Evolutionary conservation across 2,329 filamentous ascomycete genomes (phyloP), one percentile per base, ranked within the genome.

Genomic region (Lachnum nothofagi): DNA sequence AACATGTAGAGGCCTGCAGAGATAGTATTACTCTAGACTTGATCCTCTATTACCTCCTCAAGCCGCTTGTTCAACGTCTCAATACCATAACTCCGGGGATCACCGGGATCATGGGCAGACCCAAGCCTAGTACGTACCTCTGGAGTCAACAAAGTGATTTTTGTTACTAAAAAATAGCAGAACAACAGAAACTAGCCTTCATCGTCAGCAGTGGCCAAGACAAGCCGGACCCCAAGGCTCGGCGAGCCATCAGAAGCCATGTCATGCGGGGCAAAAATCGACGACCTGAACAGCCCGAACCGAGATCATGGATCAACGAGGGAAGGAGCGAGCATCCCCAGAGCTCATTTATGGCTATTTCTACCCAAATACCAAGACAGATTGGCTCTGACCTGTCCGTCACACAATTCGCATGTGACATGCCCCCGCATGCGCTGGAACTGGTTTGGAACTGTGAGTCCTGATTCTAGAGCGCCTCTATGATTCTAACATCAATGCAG

Each of bases 261-360:
- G 45, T 47, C 20, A 42, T 47, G 45, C 45, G 37, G 3, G 33
- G 38, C 9, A 47, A 47, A 16, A 47, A 47, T 24, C 24, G 17
- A 34, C 44, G 37, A 9, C 40, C 37, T 25, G 17, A n/a, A 25
- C 10, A 4, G n/a, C 19, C 38, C n/a, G 19, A 24, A 40, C 1
- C 24, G 8, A 35, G 19, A 24, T 47, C 45, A 14, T 47, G 45
- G 45, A 47, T 47, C 0, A 47, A 47, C 12, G 8, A 34, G 19
- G 37, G 42, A 10, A 42, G 9, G n/a, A 17, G 24, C 27, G 24
- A 42, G 38, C 7, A 4, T 16, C 4, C n/a, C 14, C 17, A 24
- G 9, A 27, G 12, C 25, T 27, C 25, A n/a, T 23, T 24, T 40
- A 17, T 6, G 22, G 12, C 5, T 10, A 19, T 10, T 42, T 29